A percentile compares a stretch with the other conserved stretches of the same genome.
phyloP scores from a whole-genome alignment of 768 basidiomycete genomes.

The Russula virescens region DNA sequence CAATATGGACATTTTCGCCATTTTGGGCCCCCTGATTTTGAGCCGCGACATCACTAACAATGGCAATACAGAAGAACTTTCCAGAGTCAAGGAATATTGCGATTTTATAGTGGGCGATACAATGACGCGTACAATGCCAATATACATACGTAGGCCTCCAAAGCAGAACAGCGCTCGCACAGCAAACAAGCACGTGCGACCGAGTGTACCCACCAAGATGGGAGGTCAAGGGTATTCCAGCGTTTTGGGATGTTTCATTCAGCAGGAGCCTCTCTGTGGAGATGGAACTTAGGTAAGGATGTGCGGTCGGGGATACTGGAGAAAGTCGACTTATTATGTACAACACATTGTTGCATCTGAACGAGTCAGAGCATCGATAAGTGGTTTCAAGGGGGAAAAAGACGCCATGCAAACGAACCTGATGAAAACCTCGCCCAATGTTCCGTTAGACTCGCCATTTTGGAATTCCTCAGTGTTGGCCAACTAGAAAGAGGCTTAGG shows the following conservation, averaged over 20 bases:
- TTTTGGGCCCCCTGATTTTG: too few species aligned
- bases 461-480: constrained; percentile 99
- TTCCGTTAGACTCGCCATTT: constrained; percentile 91
- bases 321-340: constrained; percentile 75
- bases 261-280: constrained; percentile 22
- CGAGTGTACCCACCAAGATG: neutral
- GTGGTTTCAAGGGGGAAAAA: constrained; percentile 10
- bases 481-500: constrained; percentile 47
- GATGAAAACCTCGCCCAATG: constrained; percentile 98
- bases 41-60: too few species aligned
- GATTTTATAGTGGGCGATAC: constrained; percentile 3
- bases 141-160: constrained; percentile 7
- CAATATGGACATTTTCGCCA: too few species aligned
- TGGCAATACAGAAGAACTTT: neutral
- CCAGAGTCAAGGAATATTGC: neutral
- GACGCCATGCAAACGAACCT: constrained; percentile 48
- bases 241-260: constrained; percentile 10
- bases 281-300: constrained; percentile 4
- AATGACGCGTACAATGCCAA: constrained; percentile 8
- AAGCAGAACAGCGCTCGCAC: neutral
- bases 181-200: neutral
- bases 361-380: constrained; percentile 15
- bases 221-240: neutral
- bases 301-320: neutral
- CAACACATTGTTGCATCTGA: constrained; percentile 90